These are phyloP conservation scores for Neurospora sp. DNA, from an alignment of 495 filamentous ascomycete genomes.

Conservation along the genomic window DNA sequence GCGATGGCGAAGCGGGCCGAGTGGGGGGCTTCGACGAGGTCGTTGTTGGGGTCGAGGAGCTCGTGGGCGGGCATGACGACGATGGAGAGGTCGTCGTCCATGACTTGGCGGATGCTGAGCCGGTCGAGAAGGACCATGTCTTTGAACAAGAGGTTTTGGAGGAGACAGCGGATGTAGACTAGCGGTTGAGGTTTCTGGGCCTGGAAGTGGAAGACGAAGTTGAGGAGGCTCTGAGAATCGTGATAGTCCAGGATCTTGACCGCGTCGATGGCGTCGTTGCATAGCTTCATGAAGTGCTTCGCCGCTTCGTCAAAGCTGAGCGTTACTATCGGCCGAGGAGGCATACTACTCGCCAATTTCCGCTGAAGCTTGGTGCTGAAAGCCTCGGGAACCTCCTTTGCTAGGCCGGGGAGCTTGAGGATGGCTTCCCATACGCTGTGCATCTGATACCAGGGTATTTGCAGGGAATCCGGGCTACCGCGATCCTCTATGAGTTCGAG, in stretches of 20 bases:
- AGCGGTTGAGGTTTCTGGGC: conserved; percentile 72
- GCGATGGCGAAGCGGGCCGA: conserved; percentile 71
- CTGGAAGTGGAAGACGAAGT: conserved; percentile 59
- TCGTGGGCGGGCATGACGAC: conserved; percentile 61
- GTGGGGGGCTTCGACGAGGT: conserved; percentile 62
- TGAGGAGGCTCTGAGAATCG: conserved; percentile 59
- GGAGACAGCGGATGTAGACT: conserved; percentile 70
- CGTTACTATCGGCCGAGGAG: conserved; percentile 80
- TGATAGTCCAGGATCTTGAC: conserved; percentile 58
- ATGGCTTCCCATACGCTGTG: conserved; percentile 38
- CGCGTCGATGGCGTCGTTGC: conserved; percentile 59
- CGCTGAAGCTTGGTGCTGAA: conserved; percentile 90
- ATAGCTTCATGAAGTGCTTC: conserved; percentile 56
- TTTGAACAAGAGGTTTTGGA: conserved; percentile 67
- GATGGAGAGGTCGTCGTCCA: conserved; percentile 70
- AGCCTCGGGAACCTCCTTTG: conserved; percentile 56
- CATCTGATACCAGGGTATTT: conserved; percentile 38
- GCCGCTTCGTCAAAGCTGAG: conserved; percentile 62
- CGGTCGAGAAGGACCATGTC: conserved; percentile 54
- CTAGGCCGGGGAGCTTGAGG: conserved; percentile 47
- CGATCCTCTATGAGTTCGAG: conserved; percentile 33
- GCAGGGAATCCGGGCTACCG: conserved; percentile 31
- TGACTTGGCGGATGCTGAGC: conserved; percentile 57
- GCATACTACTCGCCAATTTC: conserved; percentile 80
- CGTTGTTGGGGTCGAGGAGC: conserved; percentile 61